Evolutionary conservation across 768 basidiomycete species (phyloP).

Genomic region (Pulveroboletus sp.): DNA sequence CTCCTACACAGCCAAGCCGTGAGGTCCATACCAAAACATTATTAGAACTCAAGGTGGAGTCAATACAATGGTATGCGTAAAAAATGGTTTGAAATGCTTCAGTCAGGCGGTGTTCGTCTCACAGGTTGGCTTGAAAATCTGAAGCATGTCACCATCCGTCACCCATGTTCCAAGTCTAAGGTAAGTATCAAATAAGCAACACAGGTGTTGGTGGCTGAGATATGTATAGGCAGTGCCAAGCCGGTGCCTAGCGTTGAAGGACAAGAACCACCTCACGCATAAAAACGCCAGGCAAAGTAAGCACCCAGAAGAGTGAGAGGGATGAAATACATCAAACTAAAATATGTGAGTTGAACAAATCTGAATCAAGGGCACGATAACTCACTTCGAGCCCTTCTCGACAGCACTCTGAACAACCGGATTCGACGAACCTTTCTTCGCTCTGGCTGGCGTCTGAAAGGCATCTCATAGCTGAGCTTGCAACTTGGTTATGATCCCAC

Average conservation of each 20-base stretch:
- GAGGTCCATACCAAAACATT: no score
- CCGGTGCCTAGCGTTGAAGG: no score
- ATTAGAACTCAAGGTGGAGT: no score
- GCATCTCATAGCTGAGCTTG: slow-evolving; percentile 1
- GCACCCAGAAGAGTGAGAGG: slow-evolving; percentile 75
- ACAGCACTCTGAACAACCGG: slow-evolving; percentile 41
- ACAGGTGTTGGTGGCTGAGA: slow-evolving; percentile 7
- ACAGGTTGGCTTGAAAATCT: no score
- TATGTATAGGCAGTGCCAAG: slow-evolving; percentile 4
- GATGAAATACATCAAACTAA: slow-evolving; percentile 76
- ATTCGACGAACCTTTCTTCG: slow-evolving; percentile 43
- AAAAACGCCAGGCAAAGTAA: slow-evolving; percentile 86
- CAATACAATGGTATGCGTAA: no score
- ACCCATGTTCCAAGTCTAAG: no score
- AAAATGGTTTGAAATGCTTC: no score
- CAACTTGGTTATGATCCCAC: neutral
- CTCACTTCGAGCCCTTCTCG: slow-evolving; percentile 67
- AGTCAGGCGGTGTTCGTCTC: no score
- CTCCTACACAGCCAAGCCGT: no score
- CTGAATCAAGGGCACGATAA: slow-evolving; percentile 2
- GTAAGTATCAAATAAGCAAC: slow-evolving; percentile 13
- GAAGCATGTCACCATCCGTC: no score
- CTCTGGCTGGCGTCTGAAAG: slow-evolving; percentile 47
- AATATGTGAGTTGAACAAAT: slow-evolving; percentile 3
- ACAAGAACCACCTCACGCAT: slow-evolving; percentile 31